Evolutionary conservation across 2,329 filamentous ascomycete species (phyloP).

Genomic region (Magnaporthales sp.): DNA sequence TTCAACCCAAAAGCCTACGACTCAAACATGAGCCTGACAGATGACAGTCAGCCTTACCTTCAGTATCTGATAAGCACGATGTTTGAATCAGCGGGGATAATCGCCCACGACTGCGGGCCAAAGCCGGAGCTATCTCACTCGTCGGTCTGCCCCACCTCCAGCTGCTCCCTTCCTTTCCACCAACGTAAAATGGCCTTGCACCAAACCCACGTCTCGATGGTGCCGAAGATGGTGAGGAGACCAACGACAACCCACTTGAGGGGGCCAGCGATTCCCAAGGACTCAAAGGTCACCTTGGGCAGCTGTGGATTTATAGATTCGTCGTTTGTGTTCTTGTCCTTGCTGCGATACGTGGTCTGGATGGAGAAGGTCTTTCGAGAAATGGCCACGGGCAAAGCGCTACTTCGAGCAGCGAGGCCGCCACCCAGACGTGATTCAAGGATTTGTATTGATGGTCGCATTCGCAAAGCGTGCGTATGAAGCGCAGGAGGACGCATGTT

Average conservation of each 20-base stretch:
- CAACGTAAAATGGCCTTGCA: not conserved
- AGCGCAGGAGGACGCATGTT: no score
- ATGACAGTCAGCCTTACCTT: no score
- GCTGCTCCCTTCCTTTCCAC: not conserved
- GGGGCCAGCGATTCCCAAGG: not conserved
- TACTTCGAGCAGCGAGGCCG: not conserved
- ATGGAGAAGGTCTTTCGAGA: not conserved
- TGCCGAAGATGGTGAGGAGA: not conserved
- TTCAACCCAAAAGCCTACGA: no score
- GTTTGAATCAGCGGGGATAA: no score
- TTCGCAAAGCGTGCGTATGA: no score
- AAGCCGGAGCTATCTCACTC: no score
- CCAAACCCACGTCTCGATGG: not conserved
- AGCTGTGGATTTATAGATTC: not conserved
- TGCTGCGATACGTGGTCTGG: not conserved
- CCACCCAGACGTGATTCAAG: no score
- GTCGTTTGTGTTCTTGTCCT: not conserved
- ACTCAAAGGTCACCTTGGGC: not conserved
- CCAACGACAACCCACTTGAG: not conserved
- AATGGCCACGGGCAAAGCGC: not conserved
- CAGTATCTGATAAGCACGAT: no score
- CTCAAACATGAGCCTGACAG: no score
- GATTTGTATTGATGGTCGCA: no score
- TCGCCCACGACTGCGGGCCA: no score
- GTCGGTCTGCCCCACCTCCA: not conserved